Percentiles rank a stretch among this genome's conserved stretches.
These are phyloP conservation scores for Fomitiporia mediterranea DNA, from an alignment of 1,284 basidiomycete genomes.

Conservation along the genomic window DNA sequence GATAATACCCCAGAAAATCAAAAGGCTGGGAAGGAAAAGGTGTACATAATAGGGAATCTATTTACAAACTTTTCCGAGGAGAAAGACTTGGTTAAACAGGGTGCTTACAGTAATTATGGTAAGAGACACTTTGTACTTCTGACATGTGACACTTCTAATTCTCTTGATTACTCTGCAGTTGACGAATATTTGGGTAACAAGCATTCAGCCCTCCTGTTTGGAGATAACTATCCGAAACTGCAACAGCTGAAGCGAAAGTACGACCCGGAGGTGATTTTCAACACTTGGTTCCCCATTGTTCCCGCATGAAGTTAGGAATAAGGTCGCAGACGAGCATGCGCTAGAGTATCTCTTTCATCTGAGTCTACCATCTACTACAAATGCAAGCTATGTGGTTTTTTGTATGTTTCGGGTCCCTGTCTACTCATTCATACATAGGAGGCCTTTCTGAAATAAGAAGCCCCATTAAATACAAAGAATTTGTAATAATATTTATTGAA, in stretches of 20 bases:
- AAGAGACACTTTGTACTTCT: conserved; percentile 6
- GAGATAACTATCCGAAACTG: conserved; percentile 41
- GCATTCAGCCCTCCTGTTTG: conserved; percentile 33
- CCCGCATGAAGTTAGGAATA: too few relatives aligned
- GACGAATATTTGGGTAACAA: neutral
- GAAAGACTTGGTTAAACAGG: conserved; percentile 1
- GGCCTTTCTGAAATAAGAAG: too few relatives aligned
- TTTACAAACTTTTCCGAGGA: conserved; percentile 17
- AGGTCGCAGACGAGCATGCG: too few relatives aligned
- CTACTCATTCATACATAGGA: too few relatives aligned
- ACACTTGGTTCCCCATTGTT: conserved; percentile 45
- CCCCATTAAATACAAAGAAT: too few relatives aligned
- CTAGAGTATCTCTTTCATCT: too few relatives aligned
- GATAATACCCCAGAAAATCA: conserved; percentile 30
- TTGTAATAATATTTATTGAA: too few relatives aligned
- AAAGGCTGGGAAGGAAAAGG: conserved; percentile 26
- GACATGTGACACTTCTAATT: too few relatives aligned
- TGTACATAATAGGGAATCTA: conserved; percentile 23
- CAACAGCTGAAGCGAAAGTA: conserved; percentile 47
- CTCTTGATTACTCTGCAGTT: too few relatives aligned
- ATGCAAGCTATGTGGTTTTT: too few relatives aligned
- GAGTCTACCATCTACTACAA: too few relatives aligned
- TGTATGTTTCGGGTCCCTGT: too few relatives aligned
- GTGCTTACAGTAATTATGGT: conserved; percentile 31
- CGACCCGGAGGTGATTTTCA: conserved; percentile 49